Base-by-base conservation (phyloP, 768 basidiomycete species). In the Lentinula boryana region DNA sequence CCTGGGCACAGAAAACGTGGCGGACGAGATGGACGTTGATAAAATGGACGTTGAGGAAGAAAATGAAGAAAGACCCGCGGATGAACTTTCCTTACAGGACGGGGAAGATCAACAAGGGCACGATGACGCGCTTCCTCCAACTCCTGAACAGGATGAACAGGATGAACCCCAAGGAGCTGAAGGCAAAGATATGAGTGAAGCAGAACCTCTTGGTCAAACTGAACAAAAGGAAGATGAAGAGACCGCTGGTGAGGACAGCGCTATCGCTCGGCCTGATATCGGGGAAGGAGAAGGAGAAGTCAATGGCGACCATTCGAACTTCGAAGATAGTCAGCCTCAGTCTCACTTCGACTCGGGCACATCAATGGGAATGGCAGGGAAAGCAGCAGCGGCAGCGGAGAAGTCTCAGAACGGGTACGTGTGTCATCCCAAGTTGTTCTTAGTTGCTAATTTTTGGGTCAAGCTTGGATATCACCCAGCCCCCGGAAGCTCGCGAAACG, bases 1-100 rank as follows among this genome's bases (percentile, higher is more conserved):
- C 57, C 70, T 95, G 12, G 82, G 75, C 38, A 60, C 57, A 35
- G 75, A 70, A 55, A 76, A 78, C 32, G 77, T 76, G 5, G 67
- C 70, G 52, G 72, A 75, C 10, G 63, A 67, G 21, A 72, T 74
- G 40, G 72, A 67, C 12, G 71, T 71, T 5, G 68, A 72, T 61
- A 68, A 67, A 58, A 66, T 67, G n/a, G 67, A 71, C 13, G 68
- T 64, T 15, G 71, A 73, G 38, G 72, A 71, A 12, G 73, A 75
- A 21, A 69, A 73, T 54, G 62, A 63, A 35, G 71, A 70, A 33
- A 35, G 70, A 71, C 7, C 70, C 15, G 12, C 23, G n/a, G 55
- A 40, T 27, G 55, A 54, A 54, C 71, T 4, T 38, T 56, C 56
- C 15, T 54, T 60, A 46, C 68, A 69, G n/a, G 31, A 23, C 18